Conservation (phyloP, 1,284 basidiomycete species). For the Pseudomicrostroma phylloplanum region DNA sequence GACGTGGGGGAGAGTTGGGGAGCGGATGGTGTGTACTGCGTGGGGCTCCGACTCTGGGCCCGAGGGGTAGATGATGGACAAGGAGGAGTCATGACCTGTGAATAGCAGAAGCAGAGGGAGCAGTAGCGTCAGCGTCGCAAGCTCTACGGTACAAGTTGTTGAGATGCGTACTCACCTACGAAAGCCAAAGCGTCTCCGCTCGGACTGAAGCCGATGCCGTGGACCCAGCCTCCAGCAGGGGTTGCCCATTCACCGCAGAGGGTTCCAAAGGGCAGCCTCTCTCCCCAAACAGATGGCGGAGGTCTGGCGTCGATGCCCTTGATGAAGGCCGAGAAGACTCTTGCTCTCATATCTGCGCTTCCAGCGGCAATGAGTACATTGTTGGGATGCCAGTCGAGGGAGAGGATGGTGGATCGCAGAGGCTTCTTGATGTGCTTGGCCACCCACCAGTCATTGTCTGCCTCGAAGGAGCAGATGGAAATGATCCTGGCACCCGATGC, state of each 20-base stretch:
- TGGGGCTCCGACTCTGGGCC: conserved; percentile 40
- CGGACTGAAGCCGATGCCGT: conserved; percentile 89
- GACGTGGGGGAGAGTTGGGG: conserved; percentile 46
- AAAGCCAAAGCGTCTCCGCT: conserved; percentile 88
- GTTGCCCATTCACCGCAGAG: conserved; percentile 88
- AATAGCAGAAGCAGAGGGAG: background rate
- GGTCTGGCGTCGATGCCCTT: conserved; percentile 96
- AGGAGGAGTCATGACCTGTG: conserved; percentile 38
- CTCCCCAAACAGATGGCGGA: conserved; percentile 85
- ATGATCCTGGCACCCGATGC: conserved; percentile 75
- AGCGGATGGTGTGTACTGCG: conserved; percentile 41
- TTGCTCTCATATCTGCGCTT: conserved; percentile 86
- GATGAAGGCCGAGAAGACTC: conserved; percentile 98
- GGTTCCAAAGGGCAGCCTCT: conserved; percentile 94
- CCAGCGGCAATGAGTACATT: conserved; percentile 91
- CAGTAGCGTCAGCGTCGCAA: background rate
- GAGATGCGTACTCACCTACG: conserved; percentile 58
- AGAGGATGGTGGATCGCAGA: conserved; percentile 82
- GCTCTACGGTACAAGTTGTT: conserved; percentile 46
- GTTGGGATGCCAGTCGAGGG: conserved; percentile 96
- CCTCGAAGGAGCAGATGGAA: conserved; percentile 48
- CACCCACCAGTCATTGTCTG: conserved; percentile 93
- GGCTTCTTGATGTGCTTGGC: conserved; percentile 97
- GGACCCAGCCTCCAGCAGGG: conserved; percentile 92
- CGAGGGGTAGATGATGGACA: conserved; percentile 45